Percentiles rank a stretch among this genome's conserved stretches.
These are phyloP conservation scores for Citrus sinensis DNA, from an alignment of 345 rosid genomes.

Conservation along the genomic window DVS_A1.0 CM039165.1:31972001-31972500, in stretches of 20 bases:
- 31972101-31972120: not conserved
- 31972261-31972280: not conserved
- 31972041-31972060: conserved; percentile 27
- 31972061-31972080: conserved; percentile 31
- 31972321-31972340: not conserved
- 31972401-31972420: not conserved
- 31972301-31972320: not conserved
- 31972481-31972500: not conserved
- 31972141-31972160: not conserved
- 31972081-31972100: conserved; percentile 40
- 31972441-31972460: not conserved
- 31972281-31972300: not conserved
- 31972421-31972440: not conserved
- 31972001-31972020: conserved; percentile 34
- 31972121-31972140: not conserved
- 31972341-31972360: not conserved
- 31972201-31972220: not conserved
- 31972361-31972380: not conserved
- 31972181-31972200: not conserved
- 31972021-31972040: conserved; percentile 25
- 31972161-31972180: not conserved
- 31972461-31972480: not conserved
- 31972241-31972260: not conserved
- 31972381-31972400: not conserved
- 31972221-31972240: not conserved